Base-by-base conservation (phyloP, 257 asterid species). In the Cynanchum wilfordii region DNA sequence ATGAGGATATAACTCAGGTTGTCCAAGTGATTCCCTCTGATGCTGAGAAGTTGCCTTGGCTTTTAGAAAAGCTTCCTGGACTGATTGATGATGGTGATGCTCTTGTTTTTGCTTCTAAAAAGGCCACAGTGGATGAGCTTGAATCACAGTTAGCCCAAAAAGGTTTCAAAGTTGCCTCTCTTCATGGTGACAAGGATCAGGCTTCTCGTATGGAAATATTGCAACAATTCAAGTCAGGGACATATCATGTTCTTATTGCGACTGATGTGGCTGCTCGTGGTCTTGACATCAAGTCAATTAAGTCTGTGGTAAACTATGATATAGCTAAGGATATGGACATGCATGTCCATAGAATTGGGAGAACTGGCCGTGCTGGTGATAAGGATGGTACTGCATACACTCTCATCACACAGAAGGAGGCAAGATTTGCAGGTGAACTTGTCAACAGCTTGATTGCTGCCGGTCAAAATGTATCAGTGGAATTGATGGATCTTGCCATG, bases 331-430 rank as follows among this genome's bases (percentile, higher is more conserved):
- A 94, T 67, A 94, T 94, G 97, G 99, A 94, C 83, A 94, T 94
- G 99, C 99, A 94, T 77, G 99, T 94, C 25, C 99, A 94, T 74
- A 91, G 99, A 68, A 91, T 94, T 82, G 99, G 99, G 73, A 91
- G 99, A 88, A 94, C 99, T 22, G 99, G 99, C n/a, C 99, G 99
- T 81, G 99, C 99, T 15, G 99, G 99, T 38, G 99, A 94, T 86
- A 94, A 94, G 84, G 99, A 94, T 76, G 98, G 99, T 72, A 89
- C 95, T 64, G 99, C 99, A 49, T 90, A 86, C 86, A 94, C 99
- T 57, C 96, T 94, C 79, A 86, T 94, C 74, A 89, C 99, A 2
- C 92, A 85, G 59, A 91, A 88, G 89, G 99, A 91, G 87, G 92
- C 96, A 51, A 88, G 97, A 80, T 94, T 94, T 87, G 99, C 98